phyloP scores from a whole-genome alignment of 768 basidiomycete genomes.

The Cystofilobasidium ferigula region DNA sequence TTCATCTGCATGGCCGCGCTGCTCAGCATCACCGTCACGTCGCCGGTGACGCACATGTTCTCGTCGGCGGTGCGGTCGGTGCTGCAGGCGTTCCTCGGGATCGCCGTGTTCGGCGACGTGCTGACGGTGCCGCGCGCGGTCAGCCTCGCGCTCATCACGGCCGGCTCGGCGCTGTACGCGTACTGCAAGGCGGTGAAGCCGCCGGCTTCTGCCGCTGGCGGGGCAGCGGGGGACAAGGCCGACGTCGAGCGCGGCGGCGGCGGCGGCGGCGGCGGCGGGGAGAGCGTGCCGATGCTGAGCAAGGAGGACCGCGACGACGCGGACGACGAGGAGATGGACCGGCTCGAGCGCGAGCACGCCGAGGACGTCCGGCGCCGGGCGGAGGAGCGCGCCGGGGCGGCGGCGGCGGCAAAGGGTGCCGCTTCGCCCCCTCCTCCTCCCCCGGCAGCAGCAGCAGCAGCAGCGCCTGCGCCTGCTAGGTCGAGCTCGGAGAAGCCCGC shows the following conservation, averaged over 20 bases:
- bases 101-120: constrained; percentile 22
- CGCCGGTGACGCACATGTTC: constrained; percentile 94
- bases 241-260: constrained; percentile 3
- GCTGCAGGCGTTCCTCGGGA: constrained; percentile 21
- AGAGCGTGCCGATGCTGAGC: constrained; percentile 19
- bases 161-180: constrained; percentile 36
- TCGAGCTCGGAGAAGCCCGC: no score
- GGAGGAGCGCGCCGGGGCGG: not conserved
- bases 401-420: not conserved
- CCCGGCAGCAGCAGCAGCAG: not conserved
- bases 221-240: not conserved
- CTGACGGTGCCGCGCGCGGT: constrained; percentile 31
- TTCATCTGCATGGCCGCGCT: constrained; percentile 87
- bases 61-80: constrained; percentile 45
- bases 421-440: not conserved
- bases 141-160: constrained; percentile 34
- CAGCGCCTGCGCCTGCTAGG: no score
- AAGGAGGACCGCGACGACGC: not conserved
- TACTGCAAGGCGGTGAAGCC: constrained; percentile 31
- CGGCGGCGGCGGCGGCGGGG: constrained; percentile 1
- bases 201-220: not conserved
- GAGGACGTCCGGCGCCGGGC: not conserved
- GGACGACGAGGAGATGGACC: constrained; percentile 4
- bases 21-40: constrained; percentile 91
- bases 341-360: constrained; percentile 7